Evolutionary conservation across 345 rosid species (phyloP), one percentile per base, ranked within the genome.

Genomic region (Crucihimalaya himalaica): DNA sequence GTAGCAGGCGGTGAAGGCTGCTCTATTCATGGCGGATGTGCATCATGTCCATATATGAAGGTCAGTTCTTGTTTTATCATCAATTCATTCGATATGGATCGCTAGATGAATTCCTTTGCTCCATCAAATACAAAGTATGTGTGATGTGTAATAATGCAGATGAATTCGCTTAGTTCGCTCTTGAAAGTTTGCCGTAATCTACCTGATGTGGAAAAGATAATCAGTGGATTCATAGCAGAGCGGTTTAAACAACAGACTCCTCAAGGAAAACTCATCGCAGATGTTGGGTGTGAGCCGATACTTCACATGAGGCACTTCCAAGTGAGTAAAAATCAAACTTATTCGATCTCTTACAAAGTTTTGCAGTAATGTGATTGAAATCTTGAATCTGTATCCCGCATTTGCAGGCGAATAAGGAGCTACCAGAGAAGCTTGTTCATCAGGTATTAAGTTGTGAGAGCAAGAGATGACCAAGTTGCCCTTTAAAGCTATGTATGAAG

Each of bases 11-110:
- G 99, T 20, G 99, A 95, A 79, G 99, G 98, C 35, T 88, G 98
- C 71, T 95, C 97, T 34, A 82, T 92, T 43, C 93, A 95, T 46
- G 99, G 99, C 3, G 96, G 98, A 25, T 92, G 99, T 76, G 99
- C 99, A 20, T 95, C 99, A 39, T 95, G 99, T 73, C 99, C 99
- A 1, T 95, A 90, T 59, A 92, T 92, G 98, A 95, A 95, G 97
- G 99, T 92, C 23, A 66, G 82, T 63, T 4, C 61, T 60, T 66
- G 4, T 31, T 45, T 67, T 52, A 5, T 28, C 11, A 40, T 42
- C 11, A 20, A 18, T 20, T 64, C 14, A 7, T 46, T 56, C 4
- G 32, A 34, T 42, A 11, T 16, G 1, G 40, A 61, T 14, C 7
- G 0, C 14, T 12, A 37, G 28, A 48, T 62, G 19, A 50, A 48